Evolutionary conservation across 2,329 filamentous ascomycete genomes (phyloP).

Genomic region (Aspergillus thermomutatus): DNA sequence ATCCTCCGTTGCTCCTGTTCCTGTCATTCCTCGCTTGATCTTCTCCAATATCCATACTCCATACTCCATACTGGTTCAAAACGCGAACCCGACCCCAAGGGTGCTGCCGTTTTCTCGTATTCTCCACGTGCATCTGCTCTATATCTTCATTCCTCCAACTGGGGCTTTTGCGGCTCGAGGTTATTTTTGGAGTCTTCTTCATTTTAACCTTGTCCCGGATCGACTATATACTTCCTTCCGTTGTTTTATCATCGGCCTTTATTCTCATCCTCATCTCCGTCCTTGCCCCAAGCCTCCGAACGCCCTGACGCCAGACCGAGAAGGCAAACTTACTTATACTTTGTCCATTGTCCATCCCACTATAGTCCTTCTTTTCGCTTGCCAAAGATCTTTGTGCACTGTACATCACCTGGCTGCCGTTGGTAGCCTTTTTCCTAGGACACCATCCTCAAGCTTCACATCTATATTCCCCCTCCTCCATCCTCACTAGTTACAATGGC

Average conservation of each 20-base stretch:
- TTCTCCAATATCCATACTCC: constrained; percentile 7
- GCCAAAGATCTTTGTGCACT: not conserved
- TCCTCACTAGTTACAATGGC: constrained; percentile 59
- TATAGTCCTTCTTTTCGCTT: not conserved
- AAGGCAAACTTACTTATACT: constrained; percentile 1
- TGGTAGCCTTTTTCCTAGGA: not conserved
- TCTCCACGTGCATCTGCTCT: constrained; percentile 21
- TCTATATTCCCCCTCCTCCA: not conserved
- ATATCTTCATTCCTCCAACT: constrained; percentile 13
- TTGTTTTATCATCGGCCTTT: not conserved
- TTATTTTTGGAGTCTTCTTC: constrained; percentile 19
- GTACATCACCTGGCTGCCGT: not conserved
- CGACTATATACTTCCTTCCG: not conserved
- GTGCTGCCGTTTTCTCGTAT: constrained; percentile 25
- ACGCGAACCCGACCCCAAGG: constrained; percentile 1
- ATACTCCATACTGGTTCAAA: not conserved
- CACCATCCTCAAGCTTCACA: not conserved
- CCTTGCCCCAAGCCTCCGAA: not conserved
- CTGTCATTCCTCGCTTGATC: constrained; percentile 1
- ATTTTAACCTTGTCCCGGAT: not conserved
- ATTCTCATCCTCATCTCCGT: not conserved
- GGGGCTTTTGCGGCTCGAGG: constrained; percentile 20
- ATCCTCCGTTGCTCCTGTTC: constrained; percentile 4
- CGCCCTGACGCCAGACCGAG: not conserved
- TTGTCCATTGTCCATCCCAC: not conserved